phyloP scores from a whole-genome alignment of 202 grass and related monocot species.

The Setaria viridis region DNA sequence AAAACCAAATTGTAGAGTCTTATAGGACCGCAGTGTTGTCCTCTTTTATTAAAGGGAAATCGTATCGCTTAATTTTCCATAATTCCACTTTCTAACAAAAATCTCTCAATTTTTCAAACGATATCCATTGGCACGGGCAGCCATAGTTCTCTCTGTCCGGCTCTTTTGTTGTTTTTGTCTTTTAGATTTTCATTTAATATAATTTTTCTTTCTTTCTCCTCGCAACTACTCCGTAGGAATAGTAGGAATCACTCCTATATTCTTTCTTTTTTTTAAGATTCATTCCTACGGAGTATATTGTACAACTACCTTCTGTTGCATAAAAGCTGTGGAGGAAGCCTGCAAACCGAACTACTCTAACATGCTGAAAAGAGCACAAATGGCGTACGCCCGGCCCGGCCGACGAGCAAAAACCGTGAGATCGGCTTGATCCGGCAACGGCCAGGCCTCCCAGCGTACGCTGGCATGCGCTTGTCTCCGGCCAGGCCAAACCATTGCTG shows the following conservation, averaged over 20 bases:
- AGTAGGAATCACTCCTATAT: not conserved
- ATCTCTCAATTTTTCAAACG: too few relatives aligned
- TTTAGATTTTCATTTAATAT: too few relatives aligned
- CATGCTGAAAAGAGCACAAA: not conserved
- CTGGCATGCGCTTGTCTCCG: not conserved
- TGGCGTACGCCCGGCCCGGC: not conserved
- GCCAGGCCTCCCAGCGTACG: not conserved
- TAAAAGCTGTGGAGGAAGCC: not conserved
- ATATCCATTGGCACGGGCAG: too few relatives aligned
- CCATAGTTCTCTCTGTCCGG: too few relatives aligned
- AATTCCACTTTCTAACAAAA: too few relatives aligned
- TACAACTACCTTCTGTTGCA: not conserved
- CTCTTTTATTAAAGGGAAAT: too few relatives aligned
- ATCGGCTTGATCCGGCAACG: not conserved
- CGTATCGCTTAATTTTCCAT: too few relatives aligned
- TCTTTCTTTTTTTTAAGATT: too few relatives aligned
- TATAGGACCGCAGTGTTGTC: too few relatives aligned
- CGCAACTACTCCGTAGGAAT: not conserved
- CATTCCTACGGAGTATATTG: too few relatives aligned
- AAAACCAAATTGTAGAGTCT: not conserved
- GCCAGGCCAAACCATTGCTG: not conserved
- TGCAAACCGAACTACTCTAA: not conserved
- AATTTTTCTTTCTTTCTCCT: not conserved
- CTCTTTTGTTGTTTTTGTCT: too few relatives aligned
- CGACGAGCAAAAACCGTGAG: not conserved